Base-by-base conservation (phyloP, 345 rosid genomes). In the Triadica sebifera region DNA sequence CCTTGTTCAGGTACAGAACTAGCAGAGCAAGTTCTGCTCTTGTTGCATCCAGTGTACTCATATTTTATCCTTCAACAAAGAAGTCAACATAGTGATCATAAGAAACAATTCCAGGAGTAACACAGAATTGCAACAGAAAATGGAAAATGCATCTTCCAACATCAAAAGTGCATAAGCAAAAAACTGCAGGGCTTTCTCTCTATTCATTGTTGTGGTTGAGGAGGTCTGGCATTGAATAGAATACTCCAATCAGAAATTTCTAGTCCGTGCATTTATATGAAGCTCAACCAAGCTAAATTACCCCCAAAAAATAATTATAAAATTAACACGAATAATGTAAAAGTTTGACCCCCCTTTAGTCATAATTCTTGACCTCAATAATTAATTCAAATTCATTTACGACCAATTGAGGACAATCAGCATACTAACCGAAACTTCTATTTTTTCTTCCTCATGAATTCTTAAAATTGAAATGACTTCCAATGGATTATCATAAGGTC, bases 1-100 rank as follows among this genome's bases (percentile, higher is more conserved):
- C 98, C 86, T 91, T 93, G 78, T 90, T 93, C 88, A 96, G 86
- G 82, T 89, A 96, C 41, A 96, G 76, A 63, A 96, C 95, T 19
- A 88, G 69, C 58, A 91, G 95, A 71, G 85, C 95, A 81, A 96
- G 95, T 78, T 96, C 97, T 0, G 95, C 92, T 83, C 99, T 90
- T 5, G 94, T 75, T 12, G 81, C 89, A 77, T 93, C 96, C 78
- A 96, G 76, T 0, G 95, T 83, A 78, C 86, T 90, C 99, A 96
- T 93, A 45, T 76, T 82, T 77, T 86, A 74, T 62, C 79, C 50
- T 66, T 25, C 4, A 74, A 68, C 81, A 56, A 0, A 64, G 67
- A 41, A 72, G 20, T 67, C 79, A 67, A 57, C 62, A 69, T 25
- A 67, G 16, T 59, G 8, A 17, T 29, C 22, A 13, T n/a, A 52